These are phyloP conservation scores for Kodamaea sp. DNA, from an alignment of 1,139 yeast species.

Conservation along the genomic window DNA sequence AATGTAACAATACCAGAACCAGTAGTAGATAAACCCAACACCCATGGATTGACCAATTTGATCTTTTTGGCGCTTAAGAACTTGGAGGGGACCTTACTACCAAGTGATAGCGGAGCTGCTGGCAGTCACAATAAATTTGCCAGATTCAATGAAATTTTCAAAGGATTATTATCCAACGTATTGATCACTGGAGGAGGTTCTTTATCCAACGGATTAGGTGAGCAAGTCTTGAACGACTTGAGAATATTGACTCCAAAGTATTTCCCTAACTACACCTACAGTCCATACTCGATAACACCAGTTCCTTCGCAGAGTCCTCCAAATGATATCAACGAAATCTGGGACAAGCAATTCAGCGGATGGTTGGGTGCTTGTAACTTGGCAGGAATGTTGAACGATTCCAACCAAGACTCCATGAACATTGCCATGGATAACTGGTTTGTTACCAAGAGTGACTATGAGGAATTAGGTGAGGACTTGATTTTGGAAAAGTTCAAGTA, in stretches of 20 bases:
- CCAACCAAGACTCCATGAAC: constrained; percentile 38
- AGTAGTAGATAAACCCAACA: constrained; percentile 37
- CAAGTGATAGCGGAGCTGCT: constrained; percentile 23
- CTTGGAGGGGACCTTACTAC: constrained; percentile 34
- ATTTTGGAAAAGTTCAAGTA: constrained; percentile 57
- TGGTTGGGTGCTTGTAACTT: constrained; percentile 73
- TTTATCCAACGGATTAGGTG: constrained; percentile 59
- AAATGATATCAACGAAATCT: constrained; percentile 36
- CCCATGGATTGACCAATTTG: constrained; percentile 51
- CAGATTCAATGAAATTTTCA: constrained; percentile 43
- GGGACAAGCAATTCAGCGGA: constrained; percentile 58
- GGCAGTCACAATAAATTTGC: constrained; percentile 30
- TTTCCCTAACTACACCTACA: constrained; percentile 51
- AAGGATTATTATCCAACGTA: constrained; percentile 53
- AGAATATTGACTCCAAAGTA: constrained; percentile 44
- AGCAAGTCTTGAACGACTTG: constrained; percentile 61
- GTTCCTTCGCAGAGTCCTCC: constrained; percentile 13
- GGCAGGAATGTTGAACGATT: constrained; percentile 52
- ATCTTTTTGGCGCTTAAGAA: constrained; percentile 44
- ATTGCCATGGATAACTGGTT: constrained; percentile 56
- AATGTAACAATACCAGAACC: constrained; percentile 35
- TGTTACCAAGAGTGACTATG: constrained; percentile 57
- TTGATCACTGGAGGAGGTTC: constrained; percentile 70
- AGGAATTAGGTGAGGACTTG: constrained; percentile 60
- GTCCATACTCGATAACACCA: constrained; percentile 34